Percentiles rank a stretch among this genome's conserved stretches.
Evolutionary conservation across 106 monocot species (phyloP).

Genomic region (Dendrobium nobile): DNA sequence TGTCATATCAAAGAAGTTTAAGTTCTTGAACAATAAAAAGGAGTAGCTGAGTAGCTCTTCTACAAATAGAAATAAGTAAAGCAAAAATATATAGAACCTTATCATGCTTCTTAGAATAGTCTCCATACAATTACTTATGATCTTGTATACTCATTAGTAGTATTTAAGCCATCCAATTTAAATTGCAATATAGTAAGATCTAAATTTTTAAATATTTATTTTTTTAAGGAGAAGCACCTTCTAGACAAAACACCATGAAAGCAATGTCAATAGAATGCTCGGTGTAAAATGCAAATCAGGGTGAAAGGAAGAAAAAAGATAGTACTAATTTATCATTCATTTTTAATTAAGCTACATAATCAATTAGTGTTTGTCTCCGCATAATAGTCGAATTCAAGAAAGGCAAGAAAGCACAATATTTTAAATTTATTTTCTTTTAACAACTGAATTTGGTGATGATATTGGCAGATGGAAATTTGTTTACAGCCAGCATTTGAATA

Average conservation of each 20-base stretch:
- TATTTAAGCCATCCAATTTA: background rate
- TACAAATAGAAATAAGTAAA: background rate
- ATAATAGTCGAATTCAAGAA: background rate
- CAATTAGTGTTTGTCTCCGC: background rate
- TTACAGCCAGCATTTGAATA: too few relatives aligned
- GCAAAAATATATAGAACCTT: background rate
- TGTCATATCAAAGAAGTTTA: background rate
- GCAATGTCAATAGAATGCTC: background rate
- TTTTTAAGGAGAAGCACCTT: background rate
- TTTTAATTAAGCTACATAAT: background rate
- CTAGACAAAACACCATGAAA: background rate
- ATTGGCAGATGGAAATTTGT: too few relatives aligned
- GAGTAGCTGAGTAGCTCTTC: background rate
- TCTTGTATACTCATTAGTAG: background rate
- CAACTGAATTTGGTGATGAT: too few relatives aligned
- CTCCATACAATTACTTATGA: background rate
- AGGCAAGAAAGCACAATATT: background rate
- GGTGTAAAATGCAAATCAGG: background rate
- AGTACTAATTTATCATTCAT: too few relatives aligned
- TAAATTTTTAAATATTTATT: background rate
- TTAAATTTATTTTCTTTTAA: background rate
- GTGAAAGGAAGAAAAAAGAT: background rate
- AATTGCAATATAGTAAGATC: background rate
- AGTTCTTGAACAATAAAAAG: background rate
- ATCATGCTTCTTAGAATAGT: too few relatives aligned